Evolutionary conservation across 441 rosid genomes (phyloP).

Genomic region (Theobroma grandiflorum): DNA sequence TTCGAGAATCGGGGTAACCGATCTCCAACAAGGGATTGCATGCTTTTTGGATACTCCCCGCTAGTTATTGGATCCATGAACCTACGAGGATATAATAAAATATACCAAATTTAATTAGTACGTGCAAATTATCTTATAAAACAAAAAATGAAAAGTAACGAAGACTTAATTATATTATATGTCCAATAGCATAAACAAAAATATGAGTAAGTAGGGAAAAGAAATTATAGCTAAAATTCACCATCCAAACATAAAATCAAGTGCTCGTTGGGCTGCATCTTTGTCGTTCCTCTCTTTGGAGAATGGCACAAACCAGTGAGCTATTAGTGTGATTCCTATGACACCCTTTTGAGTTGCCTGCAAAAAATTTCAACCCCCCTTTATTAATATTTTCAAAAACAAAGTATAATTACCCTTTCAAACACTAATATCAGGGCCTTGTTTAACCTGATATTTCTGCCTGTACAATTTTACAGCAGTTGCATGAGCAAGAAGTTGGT

Average conservation of each 20-base stretch:
- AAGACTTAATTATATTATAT: background rate
- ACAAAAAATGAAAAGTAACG: too few relatives aligned
- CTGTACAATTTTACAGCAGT: conserved; percentile 24
- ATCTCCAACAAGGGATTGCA: conserved; percentile 29
- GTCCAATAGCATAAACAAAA: background rate
- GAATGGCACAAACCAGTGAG: conserved; percentile 42
- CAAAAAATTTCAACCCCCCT: background rate
- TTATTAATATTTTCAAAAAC: background rate
- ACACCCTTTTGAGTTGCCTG: conserved; percentile 42
- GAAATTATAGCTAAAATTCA: conserved; percentile 7
- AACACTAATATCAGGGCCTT: background rate
- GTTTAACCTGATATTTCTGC: conserved; percentile 23
- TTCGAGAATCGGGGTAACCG: conserved; percentile 38
- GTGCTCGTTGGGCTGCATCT: conserved; percentile 22
- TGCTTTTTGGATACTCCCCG: conserved; percentile 30
- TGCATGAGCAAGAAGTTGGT: conserved; percentile 34
- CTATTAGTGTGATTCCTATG: conserved; percentile 43
- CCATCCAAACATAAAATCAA: conserved; percentile 43
- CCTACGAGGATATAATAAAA: background rate
- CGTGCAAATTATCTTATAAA: background rate
- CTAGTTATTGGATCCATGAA: conserved; percentile 1
- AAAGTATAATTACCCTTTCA: background rate
- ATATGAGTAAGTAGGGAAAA: background rate
- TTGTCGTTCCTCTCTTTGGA: conserved; percentile 30
- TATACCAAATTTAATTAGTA: background rate